Evolutionary conservation across 495 filamentous ascomycete species (phyloP).

Genomic region (Immersiella caudata): DNA sequence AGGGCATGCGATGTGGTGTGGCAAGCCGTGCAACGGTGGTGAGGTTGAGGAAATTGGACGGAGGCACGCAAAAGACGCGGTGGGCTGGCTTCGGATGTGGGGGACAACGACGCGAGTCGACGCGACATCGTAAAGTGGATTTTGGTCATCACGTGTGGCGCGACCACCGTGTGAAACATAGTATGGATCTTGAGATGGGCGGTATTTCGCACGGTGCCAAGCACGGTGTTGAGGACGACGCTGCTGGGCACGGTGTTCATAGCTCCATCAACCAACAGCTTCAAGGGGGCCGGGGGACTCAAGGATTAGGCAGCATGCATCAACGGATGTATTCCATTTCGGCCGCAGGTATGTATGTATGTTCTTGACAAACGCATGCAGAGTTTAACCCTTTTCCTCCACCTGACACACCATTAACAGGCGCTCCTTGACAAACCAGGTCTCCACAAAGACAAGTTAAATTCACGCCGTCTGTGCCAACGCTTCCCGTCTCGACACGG

Average conservation of each 20-base stretch:
- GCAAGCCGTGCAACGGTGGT: neutral
- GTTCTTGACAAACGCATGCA: no score
- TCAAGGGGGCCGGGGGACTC: no score
- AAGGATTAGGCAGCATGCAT: no score
- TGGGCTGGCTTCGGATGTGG: slow-evolving; percentile 22
- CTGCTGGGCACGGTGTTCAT: no score
- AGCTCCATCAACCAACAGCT: no score
- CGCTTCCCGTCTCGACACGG: slow-evolving; percentile 59
- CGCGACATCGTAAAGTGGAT: slow-evolving; percentile 35
- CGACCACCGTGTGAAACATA: neutral
- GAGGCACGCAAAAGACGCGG: slow-evolving; percentile 39
- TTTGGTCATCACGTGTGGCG: slow-evolving; percentile 11
- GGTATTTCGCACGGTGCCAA: neutral
- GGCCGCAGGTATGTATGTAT: no score
- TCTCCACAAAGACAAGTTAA: no score
- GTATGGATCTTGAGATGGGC: neutral
- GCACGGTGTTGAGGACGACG: no score
- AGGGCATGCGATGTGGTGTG: slow-evolving; percentile 9
- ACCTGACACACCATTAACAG: no score
- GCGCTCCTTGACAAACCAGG: no score
- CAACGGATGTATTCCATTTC: no score
- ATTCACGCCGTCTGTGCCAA: slow-evolving; percentile 35
- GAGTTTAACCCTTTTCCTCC: no score
- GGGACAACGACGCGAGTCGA: slow-evolving; percentile 33
- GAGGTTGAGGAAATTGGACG: slow-evolving; percentile 23